Conservation (phyloP, 352 stramenopile species). For the Elongisporangium undulatum region DNA sequence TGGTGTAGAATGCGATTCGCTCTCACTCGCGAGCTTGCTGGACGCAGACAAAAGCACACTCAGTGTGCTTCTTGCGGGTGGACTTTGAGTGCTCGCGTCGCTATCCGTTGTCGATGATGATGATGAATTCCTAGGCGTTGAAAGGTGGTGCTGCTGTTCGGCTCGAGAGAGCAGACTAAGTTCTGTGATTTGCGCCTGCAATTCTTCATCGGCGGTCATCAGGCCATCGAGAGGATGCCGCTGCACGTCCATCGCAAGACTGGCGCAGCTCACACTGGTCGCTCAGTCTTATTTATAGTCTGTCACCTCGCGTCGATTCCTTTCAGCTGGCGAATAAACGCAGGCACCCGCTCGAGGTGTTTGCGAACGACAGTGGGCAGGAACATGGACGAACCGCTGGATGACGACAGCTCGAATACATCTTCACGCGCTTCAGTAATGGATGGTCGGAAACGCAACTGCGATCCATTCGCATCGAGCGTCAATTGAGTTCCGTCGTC, state of each 20-base stretch:
- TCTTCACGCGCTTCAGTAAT: conserved; percentile 13
- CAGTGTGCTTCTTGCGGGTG: background rate
- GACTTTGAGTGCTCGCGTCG: conserved; percentile 4
- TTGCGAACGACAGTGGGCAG: conserved; percentile 36
- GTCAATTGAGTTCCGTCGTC: conserved; percentile 36
- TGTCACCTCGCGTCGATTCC: conserved; percentile 1
- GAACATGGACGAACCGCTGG: conserved; percentile 25
- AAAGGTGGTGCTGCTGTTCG: conserved; percentile 18
- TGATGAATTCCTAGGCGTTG: background rate
- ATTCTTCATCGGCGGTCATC: conserved; percentile 8
- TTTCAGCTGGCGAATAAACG: conserved; percentile 46
- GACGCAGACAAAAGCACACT: background rate
- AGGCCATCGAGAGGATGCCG: background rate
- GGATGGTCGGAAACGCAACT: conserved; percentile 31
- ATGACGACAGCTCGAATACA: conserved; percentile 34
- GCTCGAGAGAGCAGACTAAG: conserved; percentile 38
- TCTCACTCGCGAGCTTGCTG: background rate
- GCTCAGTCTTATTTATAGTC: background rate
- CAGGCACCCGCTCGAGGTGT: conserved; percentile 41
- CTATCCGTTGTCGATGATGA: conserved; percentile 1
- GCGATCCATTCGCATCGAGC: conserved; percentile 35
- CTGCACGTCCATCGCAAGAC: conserved; percentile 6
- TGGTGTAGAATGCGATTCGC: conserved; percentile 3
- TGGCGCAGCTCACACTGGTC: conserved; percentile 2
- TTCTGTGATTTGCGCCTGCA: conserved; percentile 34